These are phyloP conservation scores for Rhizopogon roseolus DNA, from an alignment of 768 basidiomycete species.

Conservation along the genomic window DNA sequence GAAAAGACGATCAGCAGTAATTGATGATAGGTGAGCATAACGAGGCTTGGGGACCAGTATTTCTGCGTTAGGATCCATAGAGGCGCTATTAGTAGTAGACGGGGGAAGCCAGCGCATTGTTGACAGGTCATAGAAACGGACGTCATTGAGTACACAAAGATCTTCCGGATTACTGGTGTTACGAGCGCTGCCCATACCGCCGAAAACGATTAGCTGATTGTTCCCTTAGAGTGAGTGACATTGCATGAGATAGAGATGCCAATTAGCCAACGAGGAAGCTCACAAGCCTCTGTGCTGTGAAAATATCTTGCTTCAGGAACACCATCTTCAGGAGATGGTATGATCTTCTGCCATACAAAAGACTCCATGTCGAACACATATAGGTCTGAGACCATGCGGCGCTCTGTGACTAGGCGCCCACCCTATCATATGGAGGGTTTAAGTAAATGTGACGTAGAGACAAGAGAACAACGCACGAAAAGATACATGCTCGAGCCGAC, in stretches of 20 bases:
- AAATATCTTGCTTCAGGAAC: conserved; percentile 88
- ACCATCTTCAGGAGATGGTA: conserved; percentile 56
- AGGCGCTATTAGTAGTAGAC: conserved; percentile 20
- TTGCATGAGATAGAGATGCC: conserved; percentile 6
- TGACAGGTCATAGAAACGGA: conserved; percentile 81
- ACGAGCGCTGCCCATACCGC: conserved; percentile 86
- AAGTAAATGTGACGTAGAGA: neutral
- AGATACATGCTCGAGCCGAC: conserved; percentile 86
- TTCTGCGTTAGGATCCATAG: conserved; percentile 35
- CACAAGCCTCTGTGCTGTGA: conserved; percentile 86
- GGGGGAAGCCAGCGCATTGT: conserved; percentile 68
- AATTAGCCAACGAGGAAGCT: conserved; percentile 16
- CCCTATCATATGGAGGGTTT: conserved; percentile 44
- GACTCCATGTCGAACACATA: conserved; percentile 85
- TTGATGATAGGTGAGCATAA: conserved; percentile 91
- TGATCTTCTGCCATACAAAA: conserved; percentile 73
- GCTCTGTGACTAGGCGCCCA: conserved; percentile 80
- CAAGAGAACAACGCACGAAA: conserved; percentile 51
- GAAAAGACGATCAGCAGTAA: conserved; percentile 79
- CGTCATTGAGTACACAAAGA: conserved; percentile 88
- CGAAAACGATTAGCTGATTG: conserved; percentile 87
- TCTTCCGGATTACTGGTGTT: conserved; percentile 71
- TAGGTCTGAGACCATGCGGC: conserved; percentile 86
- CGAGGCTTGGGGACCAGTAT: conserved; percentile 72
- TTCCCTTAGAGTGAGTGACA: conserved; percentile 48